Evolutionary conservation across 1,284 basidiomycete genomes (phyloP).

Genomic region (Ustilago tritici): DNA sequence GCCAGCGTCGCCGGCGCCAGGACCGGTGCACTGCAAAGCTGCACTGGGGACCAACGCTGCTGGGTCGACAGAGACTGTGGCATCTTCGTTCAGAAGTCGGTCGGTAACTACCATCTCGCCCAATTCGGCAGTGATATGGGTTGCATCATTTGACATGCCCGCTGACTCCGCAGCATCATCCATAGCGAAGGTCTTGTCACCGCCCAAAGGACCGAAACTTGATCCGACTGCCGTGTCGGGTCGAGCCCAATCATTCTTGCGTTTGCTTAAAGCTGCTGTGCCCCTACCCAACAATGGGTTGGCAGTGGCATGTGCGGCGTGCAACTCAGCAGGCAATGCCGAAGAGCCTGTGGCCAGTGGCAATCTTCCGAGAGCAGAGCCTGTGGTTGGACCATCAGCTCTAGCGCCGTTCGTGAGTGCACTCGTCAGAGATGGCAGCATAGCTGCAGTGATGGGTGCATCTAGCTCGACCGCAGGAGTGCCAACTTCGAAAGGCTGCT

Average conservation of each 20-base stretch:
- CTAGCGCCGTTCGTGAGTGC: slow-evolving; percentile 12
- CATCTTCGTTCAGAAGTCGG: slow-evolving; percentile 33
- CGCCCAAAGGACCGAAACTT: slow-evolving; percentile 34
- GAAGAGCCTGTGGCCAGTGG: slow-evolving; percentile 9
- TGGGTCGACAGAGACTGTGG: not conserved
- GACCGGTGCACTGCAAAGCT: slow-evolving; percentile 10
- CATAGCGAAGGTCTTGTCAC: slow-evolving; percentile 34
- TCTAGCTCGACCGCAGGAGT: slow-evolving; percentile 49
- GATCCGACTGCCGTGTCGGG: slow-evolving; percentile 52
- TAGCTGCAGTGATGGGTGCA: slow-evolving; percentile 35
- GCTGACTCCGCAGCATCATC: slow-evolving; percentile 6
- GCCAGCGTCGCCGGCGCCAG: slow-evolving; percentile 25
- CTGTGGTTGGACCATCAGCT: slow-evolving; percentile 2
- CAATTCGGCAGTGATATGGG: slow-evolving; percentile 16
- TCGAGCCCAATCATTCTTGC: slow-evolving; percentile 53
- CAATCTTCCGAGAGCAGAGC: not conserved
- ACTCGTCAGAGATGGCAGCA: slow-evolving; percentile 17
- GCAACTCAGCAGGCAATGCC: slow-evolving; percentile 17
- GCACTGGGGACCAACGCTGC: not conserved
- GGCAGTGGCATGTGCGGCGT: slow-evolving; percentile 13
- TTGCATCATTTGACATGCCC: slow-evolving; percentile 2
- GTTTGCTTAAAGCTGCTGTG: slow-evolving; percentile 33
- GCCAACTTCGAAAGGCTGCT: slow-evolving; percentile 45
- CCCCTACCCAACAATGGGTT: slow-evolving; percentile 15
- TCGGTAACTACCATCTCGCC: slow-evolving; percentile 42